phyloP scores from a whole-genome alignment of 164 flowering plant species.

The Stephania japonica region DNA sequence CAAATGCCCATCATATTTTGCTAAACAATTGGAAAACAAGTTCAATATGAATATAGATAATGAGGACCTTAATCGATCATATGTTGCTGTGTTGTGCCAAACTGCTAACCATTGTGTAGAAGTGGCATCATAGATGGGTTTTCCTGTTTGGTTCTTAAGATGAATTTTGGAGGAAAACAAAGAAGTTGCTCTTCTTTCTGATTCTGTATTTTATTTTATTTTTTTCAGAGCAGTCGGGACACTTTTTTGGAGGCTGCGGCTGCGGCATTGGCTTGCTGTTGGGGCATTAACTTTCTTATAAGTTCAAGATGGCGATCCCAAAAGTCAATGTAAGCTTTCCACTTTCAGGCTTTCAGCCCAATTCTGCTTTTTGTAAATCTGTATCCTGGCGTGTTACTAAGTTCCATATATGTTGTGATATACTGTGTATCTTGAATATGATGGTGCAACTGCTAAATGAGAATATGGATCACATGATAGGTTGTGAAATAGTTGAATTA shows the following conservation, averaged over 20 bases:
- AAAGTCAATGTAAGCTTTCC: constrained; percentile 34
- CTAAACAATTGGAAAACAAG: too few species aligned
- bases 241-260: constrained; percentile 43
- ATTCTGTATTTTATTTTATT: constrained; percentile 6
- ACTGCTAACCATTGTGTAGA: too few species aligned
- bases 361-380: neutral
- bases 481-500: too few species aligned
- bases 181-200: neutral
- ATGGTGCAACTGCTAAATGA: too few species aligned
- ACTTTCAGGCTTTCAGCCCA: neutral
- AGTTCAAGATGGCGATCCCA: constrained; percentile 25
- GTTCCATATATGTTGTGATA: neutral
- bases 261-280: constrained; percentile 40
- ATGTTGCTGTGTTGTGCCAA: too few species aligned
- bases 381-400: neutral
- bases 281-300: constrained; percentile 27
- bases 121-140: too few species aligned
- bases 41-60: too few species aligned
- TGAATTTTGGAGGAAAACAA: neutral
- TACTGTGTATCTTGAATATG: too few species aligned
- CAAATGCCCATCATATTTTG: too few species aligned
- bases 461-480: too few species aligned
- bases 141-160: too few species aligned
- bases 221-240: constrained; percentile 71
- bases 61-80: too few species aligned